phyloP scores from a whole-genome alignment of 495 filamentous ascomycete genomes.

The Tuber microsphaerosporum region DNA sequence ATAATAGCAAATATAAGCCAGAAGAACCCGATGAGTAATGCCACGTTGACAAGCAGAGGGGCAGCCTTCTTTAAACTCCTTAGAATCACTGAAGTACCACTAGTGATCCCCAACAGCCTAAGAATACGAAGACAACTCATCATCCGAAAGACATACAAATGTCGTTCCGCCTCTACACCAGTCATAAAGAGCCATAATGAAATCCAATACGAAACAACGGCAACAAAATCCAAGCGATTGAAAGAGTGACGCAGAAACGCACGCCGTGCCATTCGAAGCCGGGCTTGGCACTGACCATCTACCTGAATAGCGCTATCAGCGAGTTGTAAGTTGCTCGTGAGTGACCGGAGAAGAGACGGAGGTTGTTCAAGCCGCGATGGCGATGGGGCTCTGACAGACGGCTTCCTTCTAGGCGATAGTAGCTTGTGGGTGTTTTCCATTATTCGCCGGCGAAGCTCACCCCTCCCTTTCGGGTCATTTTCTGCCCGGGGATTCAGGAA shows the following conservation, averaged over 20 bases:
- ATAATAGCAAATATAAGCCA: conserved; percentile 98
- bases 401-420: conserved; percentile 70
- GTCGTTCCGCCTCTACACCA: conserved; percentile 58
- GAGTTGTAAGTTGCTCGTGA: conserved; percentile 57
- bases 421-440: conserved; percentile 65
- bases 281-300: conserved; percentile 71
- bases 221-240: conserved; percentile 91
- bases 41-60: conserved; percentile 87
- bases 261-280: conserved; percentile 74
- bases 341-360: conserved; percentile 70
- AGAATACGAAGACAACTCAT: conserved; percentile 88
- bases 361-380: conserved; percentile 47
- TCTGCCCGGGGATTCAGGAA: conserved; percentile 79
- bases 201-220: conserved; percentile 94
- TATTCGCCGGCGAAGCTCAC: conserved; percentile 63
- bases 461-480: conserved; percentile 63
- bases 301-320: conserved; percentile 48
- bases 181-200: conserved; percentile 64
- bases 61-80: conserved; percentile 92
- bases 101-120: conserved; percentile 78
- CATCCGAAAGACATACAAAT: conserved; percentile 91
- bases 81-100: conserved; percentile 86
- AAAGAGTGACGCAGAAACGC: conserved; percentile 93
- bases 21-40: conserved; percentile 94
- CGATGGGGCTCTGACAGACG: conserved; percentile 42